Evolutionary conservation across 306 rosid genomes (phyloP), one percentile per base, ranked within the genome.

Genomic region (Dalbergia cultrata): DNA sequence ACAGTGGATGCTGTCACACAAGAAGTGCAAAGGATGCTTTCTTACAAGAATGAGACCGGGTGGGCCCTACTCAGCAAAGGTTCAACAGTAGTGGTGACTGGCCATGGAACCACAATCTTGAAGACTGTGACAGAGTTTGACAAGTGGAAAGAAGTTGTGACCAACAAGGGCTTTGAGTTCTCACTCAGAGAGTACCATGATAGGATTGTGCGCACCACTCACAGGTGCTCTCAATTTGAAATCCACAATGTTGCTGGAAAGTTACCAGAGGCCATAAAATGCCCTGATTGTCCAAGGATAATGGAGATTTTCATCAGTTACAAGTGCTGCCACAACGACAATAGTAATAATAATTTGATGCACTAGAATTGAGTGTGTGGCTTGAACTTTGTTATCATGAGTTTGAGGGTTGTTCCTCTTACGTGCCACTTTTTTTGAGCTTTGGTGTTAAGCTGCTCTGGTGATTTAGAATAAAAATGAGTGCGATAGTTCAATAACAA

Each of bases 61-160:
- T 89, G 93, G 90, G 89, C 75, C 3, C 65, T 89, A 14, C 78
- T 89, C 0, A 83, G 72, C 71, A 89, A 88, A 9, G 94, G 94
- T 5, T 83, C 89, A 0, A 37, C 80, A 0, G 90, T 85, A 11
- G 74, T 88, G 44, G 14, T 80, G 13, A 79, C 77, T 8, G 90
- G 92, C 4, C 89, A 84, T 44, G 90, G 93, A 2, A 35, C 50
- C 14, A 17, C 87, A 7, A 35, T 87, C 2, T 26, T 86, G 41
- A 86, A 70, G 59, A 83, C 89, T 1, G 59, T 90, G 1, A 87
- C 80, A 0, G 94, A 88, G 49, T 86, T 86, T 19, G 88, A 88
- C 4, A 90, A 74, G 63, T 90, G 92, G 92, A 90, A 83, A 74
- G 86, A 75, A 41, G 0, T 14, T 26, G 70, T 85, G 70, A 66